Evolutionary conservation across 257 asterid genomes (phyloP).

Genomic region (Nicotiana otophora): DNA sequence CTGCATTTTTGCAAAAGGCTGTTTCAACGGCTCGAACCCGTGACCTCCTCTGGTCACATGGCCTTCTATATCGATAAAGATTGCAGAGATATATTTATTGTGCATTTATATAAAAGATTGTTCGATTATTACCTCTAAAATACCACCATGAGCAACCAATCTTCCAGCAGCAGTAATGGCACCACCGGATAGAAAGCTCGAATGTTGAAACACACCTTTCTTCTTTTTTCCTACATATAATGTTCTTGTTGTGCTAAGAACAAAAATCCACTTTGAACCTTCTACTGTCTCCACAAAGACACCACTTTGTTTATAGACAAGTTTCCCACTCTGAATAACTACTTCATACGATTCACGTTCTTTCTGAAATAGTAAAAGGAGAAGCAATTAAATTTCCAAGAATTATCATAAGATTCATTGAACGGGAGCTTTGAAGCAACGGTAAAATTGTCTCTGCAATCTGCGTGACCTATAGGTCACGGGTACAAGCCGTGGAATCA

Average conservation of each 20-base stretch:
- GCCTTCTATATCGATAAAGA: too few relatives aligned
- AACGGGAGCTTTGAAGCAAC: too few relatives aligned
- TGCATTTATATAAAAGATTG: not conserved
- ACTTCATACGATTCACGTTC: constrained; percentile 82
- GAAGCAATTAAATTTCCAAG: constrained; percentile 6
- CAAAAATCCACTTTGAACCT: constrained; percentile 92
- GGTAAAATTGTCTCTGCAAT: too few relatives aligned
- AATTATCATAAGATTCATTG: not conserved
- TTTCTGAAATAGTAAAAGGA: constrained; percentile 39
- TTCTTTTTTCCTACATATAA: constrained; percentile 77
- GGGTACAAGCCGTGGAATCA: too few relatives aligned
- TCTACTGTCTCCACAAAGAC: constrained; percentile 49
- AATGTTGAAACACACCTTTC: constrained; percentile 81
- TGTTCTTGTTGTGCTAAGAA: constrained; percentile 74
- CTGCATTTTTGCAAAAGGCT: too few relatives aligned
- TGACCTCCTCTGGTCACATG: too few relatives aligned
- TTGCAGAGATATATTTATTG: not conserved
- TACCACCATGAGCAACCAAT: constrained; percentile 64
- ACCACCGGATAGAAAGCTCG: constrained; percentile 90
- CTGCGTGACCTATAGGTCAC: too few relatives aligned
- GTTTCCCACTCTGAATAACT: constrained; percentile 59
- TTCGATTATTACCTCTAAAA: constrained; percentile 55
- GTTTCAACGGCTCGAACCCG: too few relatives aligned
- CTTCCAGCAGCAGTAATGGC: constrained; percentile 97
- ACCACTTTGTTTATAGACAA: constrained; percentile 58